Conservation (phyloP, 2,329 filamentous ascomycete genomes). For the Zasmidium citrigriseum region DNA sequence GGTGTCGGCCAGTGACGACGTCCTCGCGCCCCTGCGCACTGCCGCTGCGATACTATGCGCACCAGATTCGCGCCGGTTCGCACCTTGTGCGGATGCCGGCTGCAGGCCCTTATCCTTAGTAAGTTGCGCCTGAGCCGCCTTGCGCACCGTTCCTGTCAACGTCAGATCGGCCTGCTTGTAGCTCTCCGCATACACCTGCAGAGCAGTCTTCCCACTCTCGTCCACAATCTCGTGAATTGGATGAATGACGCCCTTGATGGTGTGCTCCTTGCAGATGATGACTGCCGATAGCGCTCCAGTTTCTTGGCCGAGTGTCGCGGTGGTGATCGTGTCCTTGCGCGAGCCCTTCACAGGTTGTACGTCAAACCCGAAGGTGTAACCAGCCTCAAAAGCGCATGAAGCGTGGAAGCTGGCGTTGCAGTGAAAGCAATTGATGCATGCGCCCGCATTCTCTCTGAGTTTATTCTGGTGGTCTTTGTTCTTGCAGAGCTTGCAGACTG, state of each 20-base stretch:
- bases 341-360: constrained; percentile 87
- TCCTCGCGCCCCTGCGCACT: constrained; percentile 34
- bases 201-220: constrained; percentile 70
- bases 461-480: constrained; percentile 48
- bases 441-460: constrained; percentile 52
- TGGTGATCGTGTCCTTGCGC: constrained; percentile 75
- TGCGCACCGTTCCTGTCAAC: constrained; percentile 87
- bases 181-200: constrained; percentile 83
- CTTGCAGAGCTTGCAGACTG: constrained; percentile 83
- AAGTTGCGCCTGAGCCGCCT: constrained; percentile 74
- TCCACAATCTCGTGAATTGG: constrained; percentile 75
- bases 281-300: constrained; percentile 80
- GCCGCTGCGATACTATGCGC: constrained; percentile 34
- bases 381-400: constrained; percentile 82
- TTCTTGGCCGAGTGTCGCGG: constrained; percentile 78
- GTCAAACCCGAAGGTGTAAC: constrained; percentile 85
- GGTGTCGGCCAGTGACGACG: constrained; percentile 32
- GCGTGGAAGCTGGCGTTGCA: constrained; percentile 77
- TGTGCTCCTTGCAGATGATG: constrained; percentile 89
- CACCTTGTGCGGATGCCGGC: constrained; percentile 31
- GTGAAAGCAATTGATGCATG: constrained; percentile 79
- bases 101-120: constrained; percentile 54
- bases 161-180: constrained; percentile 94
- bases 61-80: constrained; percentile 43
- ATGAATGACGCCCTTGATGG: constrained; percentile 70